Base-by-base conservation (phyloP, 768 basidiomycete genomes). In the Tylopilus sp. region DNA sequence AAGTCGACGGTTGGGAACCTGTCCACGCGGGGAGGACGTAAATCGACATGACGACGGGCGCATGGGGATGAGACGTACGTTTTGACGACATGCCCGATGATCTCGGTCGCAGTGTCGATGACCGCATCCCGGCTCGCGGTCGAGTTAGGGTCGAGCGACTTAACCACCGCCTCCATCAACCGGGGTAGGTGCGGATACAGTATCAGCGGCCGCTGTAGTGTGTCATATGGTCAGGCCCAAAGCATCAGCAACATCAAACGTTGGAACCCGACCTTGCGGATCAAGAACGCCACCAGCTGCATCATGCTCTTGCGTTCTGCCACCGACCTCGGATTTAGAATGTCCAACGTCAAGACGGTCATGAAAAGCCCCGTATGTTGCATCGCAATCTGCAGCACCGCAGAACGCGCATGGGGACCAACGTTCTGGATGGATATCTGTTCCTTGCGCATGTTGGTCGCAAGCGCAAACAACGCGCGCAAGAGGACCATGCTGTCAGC, bases 1-100 rank as follows among this genome's bases (percentile, higher is more conserved):
- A 99, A 98, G 69, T 94, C 95, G n/a, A 98, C 83, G 0, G 86
- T 86, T 0, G 95, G 95, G 63, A 88, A 98, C 2, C 93, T 95
- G 58, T 23, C 12, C 6, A 2, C 11, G 3, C 28, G 9, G 13
- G 21, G 15, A 9, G 18, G 10, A n/a, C 30, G 31, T 47, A 3
- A 18, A 18, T 18, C 3, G 36, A 9, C 7, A 17, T 6, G 15
- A 6, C 33, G n/a, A 35, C 17, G 1, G 9, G 36, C n/a, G n/a
- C 7, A 17, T 18, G 36, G 17, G 35, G 17, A 13, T 15, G 33
- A 11, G 20, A 65, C 83, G 59, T 58, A 98, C 90, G 88, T 92
- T 61, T 86, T 85, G 11, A 98, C 97, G n/a, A 98, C 86, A 61
- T 93, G 87, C 25, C 91, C 89, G 22, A 99, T 75, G 26, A 98